Evolutionary conservation across 2,329 filamentous ascomycete species (phyloP), one percentile per base, ranked within the genome.

Genomic region (Clonostachys rhizophaga): DNA sequence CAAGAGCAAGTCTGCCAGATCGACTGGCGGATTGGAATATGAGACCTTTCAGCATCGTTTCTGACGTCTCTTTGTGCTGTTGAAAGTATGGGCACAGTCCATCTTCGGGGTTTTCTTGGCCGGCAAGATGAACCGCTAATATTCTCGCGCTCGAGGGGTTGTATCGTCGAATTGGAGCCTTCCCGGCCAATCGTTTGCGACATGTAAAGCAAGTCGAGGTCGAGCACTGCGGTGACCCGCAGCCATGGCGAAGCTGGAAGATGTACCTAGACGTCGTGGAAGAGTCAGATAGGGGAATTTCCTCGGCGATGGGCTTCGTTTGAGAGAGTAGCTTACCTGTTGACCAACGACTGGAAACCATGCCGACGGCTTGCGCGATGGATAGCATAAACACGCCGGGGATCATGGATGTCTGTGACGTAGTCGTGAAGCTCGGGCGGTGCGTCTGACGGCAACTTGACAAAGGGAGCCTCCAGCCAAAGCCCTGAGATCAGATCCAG

Each of bases 121-220:
- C 88, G 10, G 90, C 89, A 44, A 95, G 75, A 58, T 88, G 89
- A 47, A 89, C 80, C 12, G 91, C 91, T 34, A 96, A 68, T 2
- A 87, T 89, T 57, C 89, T 81, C 9, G 91, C 90, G 58, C 89
- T 95, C 42, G 90, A 82, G 18, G 86, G 78, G 48, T 86, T 95
- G 57, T 91, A 94, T 58, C 86, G 79, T 50, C 89, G 84, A 55
- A 90, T 79, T 3, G 89, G 89, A 1, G 78, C 78, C 52, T 81
- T 81, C 34, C 78, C 80, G 24, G 81, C 78, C 39, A 84, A 69
- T 54, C 87, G 79, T 64, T 79, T 86, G 47, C 87, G 83, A 62
- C 81, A 90, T 51, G 84, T 90, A 59, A 92, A 86, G 68, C 91
- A 96, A 13, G 89, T 92, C 13, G 89, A 69, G 2, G 84, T 92